phyloP scores from a whole-genome alignment of 768 basidiomycete species.

The Rhodocollybia butyracea region DNA sequence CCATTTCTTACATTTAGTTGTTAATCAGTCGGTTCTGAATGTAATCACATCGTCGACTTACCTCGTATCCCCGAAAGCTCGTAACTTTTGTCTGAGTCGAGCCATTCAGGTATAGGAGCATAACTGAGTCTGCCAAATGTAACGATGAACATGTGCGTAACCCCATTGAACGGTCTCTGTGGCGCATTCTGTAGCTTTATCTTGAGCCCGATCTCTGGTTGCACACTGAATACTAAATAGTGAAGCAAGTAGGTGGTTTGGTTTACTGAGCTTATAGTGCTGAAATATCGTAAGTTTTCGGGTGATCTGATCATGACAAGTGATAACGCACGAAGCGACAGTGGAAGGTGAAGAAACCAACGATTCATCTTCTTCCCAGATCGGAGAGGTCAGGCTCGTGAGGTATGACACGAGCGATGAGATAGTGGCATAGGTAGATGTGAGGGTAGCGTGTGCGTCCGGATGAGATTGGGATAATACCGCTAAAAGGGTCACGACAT shows the following conservation, averaged over 20 bases:
- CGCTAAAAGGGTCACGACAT: conserved; percentile 38
- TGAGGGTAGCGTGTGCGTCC: conserved; percentile 31
- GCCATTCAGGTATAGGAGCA: conserved; percentile 63
- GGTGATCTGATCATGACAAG: background rate
- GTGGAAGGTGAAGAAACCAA: conserved; percentile 33
- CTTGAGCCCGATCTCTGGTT: conserved; percentile 47
- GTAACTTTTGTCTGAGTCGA: conserved; percentile 33
- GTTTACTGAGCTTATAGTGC: conserved; percentile 47
- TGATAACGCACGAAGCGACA: conserved; percentile 32
- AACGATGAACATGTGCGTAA: conserved; percentile 71
- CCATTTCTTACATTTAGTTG: conserved; percentile 40
- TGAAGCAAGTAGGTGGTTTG: conserved; percentile 61
- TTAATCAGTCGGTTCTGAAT: conserved; percentile 5
- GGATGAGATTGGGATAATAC: conserved; percentile 37
- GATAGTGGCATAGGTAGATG: conserved; percentile 52
- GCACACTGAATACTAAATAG: conserved; percentile 52
- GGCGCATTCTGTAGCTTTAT: conserved; percentile 55
- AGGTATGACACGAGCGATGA: conserved; percentile 63
- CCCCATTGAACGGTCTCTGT: conserved; percentile 53
- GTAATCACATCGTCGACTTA: conserved; percentile 26
- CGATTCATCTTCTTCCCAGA: conserved; percentile 66
- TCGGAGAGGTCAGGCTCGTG: conserved; percentile 43
- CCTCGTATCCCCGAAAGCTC: conserved; percentile 48
- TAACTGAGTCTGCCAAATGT: conserved; percentile 74
- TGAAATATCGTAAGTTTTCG: conserved; percentile 23